phyloP scores from a whole-genome alignment of 805 yeast genomes.

The Kurtzmaniella cleridarum region DNA sequence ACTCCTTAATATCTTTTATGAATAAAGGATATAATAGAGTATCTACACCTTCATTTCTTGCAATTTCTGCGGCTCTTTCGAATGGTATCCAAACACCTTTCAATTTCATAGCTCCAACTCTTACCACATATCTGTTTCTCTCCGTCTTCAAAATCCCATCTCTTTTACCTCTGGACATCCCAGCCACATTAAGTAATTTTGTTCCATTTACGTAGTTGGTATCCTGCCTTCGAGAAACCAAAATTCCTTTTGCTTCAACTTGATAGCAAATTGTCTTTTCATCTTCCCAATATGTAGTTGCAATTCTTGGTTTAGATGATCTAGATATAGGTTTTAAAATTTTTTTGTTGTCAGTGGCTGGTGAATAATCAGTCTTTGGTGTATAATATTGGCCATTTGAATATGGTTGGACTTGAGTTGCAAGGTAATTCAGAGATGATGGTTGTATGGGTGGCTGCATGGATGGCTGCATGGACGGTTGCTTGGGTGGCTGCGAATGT shows the following conservation, averaged over 20 bases:
- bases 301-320: conserved; percentile 24
- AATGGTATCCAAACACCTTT: conserved; percentile 41
- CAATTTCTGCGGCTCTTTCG: conserved; percentile 34
- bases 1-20: conserved; percentile 24
- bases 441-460: too few relatives aligned
- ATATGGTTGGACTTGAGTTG: too few relatives aligned
- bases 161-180: conserved; percentile 36
- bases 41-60: conserved; percentile 35
- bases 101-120: conserved; percentile 34
- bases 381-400: background rate
- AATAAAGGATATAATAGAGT: conserved; percentile 28
- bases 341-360: background rate
- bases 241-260: conserved; percentile 25
- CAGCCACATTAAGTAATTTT: conserved; percentile 32
- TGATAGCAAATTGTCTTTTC: conserved; percentile 34
- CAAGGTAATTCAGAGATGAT: too few relatives aligned
- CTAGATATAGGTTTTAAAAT: background rate
- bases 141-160: conserved; percentile 37
- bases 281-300: conserved; percentile 34
- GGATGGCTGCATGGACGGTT: too few relatives aligned
- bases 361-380: background rate
- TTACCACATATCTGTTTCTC: conserved; percentile 23
- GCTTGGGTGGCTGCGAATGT: too few relatives aligned
- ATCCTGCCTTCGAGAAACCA: conserved; percentile 33
- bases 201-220: conserved; percentile 33